Percentiles rank a stretch among this genome's conserved stretches.
phyloP scores from a whole-genome alignment of 176 grass and related monocot genomes.

The Oryza brachyantha region DNA sequence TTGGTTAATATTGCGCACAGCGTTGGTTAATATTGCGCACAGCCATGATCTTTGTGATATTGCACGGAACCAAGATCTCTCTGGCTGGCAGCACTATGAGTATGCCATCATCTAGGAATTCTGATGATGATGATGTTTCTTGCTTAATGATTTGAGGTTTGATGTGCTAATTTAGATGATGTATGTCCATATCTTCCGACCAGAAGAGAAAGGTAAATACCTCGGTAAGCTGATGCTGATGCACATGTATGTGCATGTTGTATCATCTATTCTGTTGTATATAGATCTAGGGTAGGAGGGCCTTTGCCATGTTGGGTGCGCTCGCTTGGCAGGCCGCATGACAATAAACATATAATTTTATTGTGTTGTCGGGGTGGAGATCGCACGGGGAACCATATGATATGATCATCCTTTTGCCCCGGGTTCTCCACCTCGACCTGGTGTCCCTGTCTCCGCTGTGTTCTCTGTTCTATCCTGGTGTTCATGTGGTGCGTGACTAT shows the following conservation, averaged over 20 bases:
- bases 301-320: constrained; percentile 35
- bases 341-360: background rate
- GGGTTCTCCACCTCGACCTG: constrained; percentile 18
- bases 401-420: background rate
- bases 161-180: background rate
- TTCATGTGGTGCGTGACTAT: background rate
- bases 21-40: background rate
- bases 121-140: background rate
- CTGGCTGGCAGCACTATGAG: too few relatives aligned
- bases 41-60: too few relatives aligned
- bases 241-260: background rate
- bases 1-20: background rate
- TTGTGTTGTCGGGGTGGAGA: background rate
- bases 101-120: too few relatives aligned
- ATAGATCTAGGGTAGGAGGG: background rate
- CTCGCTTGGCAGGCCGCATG: constrained; percentile 28
- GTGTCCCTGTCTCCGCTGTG: background rate
- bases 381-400: constrained; percentile 25
- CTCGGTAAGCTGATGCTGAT: background rate
- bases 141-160: background rate
- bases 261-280: background rate
- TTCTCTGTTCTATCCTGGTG: background rate
- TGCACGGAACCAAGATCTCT: background rate
- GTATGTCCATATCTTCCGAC: background rate
- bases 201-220: constrained; percentile 7